Evolutionary conservation across 2,329 filamentous ascomycete species (phyloP).

Genomic region (Alternaria gaisen): DNA sequence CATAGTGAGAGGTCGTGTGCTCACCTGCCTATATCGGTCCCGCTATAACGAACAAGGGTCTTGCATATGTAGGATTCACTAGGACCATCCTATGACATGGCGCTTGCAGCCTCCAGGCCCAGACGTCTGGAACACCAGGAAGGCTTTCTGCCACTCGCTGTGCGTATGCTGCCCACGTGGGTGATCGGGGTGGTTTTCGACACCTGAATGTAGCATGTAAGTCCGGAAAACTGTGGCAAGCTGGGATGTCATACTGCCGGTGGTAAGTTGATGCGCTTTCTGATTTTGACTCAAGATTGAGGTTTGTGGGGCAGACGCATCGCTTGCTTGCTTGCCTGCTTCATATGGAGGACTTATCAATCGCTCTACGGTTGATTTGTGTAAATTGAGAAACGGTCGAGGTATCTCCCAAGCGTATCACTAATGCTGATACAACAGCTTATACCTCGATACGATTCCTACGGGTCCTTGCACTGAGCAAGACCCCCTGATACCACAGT

Average conservation of each 20-base stretch:
- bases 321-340: slow-evolving; percentile 2
- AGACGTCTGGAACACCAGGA: neutral
- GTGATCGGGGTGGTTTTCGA: slow-evolving; percentile 2
- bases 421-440: neutral
- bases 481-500: neutral
- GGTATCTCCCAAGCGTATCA: neutral
- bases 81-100: slow-evolving; percentile 2
- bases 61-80: neutral
- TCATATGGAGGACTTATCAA: neutral
- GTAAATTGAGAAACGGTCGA: neutral
- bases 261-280: neutral
- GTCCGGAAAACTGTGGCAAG: neutral
- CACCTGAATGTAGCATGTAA: neutral
- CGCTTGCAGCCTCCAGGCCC: neutral
- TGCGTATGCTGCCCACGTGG: slow-evolving; percentile 10
- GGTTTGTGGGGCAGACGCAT: slow-evolving; percentile 2
- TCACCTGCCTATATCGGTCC: slow-evolving; percentile 15
- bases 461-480: neutral
- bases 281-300: slow-evolving; percentile 10
- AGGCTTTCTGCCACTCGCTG: slow-evolving; percentile 4
- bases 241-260: neutral
- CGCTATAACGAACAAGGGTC: neutral
- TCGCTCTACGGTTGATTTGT: neutral
- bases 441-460: neutral
- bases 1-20: slow-evolving; percentile 11